Conservation (phyloP, 1,139 yeast species). For the Hansenula sp. region DNA sequence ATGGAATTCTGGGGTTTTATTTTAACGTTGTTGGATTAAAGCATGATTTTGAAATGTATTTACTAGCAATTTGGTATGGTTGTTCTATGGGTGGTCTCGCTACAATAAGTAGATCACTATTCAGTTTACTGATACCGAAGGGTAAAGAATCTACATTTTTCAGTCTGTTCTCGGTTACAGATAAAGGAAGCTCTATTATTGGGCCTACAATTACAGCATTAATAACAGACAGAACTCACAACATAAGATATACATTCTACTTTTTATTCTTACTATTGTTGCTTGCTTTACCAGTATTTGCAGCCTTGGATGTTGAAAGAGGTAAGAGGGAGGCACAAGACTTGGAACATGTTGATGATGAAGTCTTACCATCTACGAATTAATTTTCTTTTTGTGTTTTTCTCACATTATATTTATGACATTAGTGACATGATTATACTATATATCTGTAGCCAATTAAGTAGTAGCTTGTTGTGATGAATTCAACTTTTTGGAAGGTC, state of each 20-base stretch:
- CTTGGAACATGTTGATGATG: conserved; percentile 25
- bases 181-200: conserved; percentile 65
- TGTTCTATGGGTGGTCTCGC: conserved; percentile 63
- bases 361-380: conserved; percentile 1
- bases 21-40: conserved; percentile 47
- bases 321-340: conserved; percentile 46
- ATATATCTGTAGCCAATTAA: too few relatives aligned
- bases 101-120: conserved; percentile 59
- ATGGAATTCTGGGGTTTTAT: conserved; percentile 60
- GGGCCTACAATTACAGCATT: conserved; percentile 67
- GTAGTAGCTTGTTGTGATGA: background rate
- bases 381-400: background rate
- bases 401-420: background rate
- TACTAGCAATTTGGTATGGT: conserved; percentile 68
- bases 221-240: conserved; percentile 62
- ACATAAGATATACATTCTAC: conserved; percentile 64
- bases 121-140: conserved; percentile 58
- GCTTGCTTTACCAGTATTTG: conserved; percentile 47
- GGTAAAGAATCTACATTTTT: conserved; percentile 70
- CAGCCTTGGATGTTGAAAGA: conserved; percentile 47
- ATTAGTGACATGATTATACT: background rate
- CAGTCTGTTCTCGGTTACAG: conserved; percentile 66
- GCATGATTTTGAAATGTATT: conserved; percentile 58
- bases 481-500: conserved; percentile 21
- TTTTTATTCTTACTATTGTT: conserved; percentile 47